phyloP scores from a whole-genome alignment of 2,329 filamentous ascomycete genomes.

The Calonectria montana region DNA sequence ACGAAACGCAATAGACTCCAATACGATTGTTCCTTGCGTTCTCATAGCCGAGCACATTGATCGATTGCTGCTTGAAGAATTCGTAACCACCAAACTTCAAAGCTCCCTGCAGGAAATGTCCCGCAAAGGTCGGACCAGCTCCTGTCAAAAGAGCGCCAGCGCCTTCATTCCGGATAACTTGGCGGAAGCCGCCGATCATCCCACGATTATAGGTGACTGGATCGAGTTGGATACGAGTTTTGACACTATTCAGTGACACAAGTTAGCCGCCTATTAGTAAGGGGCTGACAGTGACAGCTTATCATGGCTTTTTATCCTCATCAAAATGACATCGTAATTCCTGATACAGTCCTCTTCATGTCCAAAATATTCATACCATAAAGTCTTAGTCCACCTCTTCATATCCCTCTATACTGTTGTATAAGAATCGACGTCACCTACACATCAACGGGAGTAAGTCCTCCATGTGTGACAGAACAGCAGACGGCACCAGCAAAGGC shows the following conservation, averaged over 20 bases:
- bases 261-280: not conserved
- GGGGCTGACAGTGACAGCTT: too few species aligned
- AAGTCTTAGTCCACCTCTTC: not conserved
- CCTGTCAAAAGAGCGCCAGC: not conserved
- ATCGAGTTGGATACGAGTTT: not conserved
- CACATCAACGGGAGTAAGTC: not conserved
- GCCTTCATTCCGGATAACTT: not conserved
- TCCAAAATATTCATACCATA: not conserved
- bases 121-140: not conserved
- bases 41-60: not conserved
- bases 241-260: not conserved
- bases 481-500: not conserved
- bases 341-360: not conserved
- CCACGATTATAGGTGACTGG: not conserved
- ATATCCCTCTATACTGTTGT: not conserved
- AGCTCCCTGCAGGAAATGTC: not conserved
- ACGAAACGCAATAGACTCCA: conserved; percentile 80
- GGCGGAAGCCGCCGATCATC: not conserved
- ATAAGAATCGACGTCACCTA: not conserved
- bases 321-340: not conserved
- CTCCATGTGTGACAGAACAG: not conserved
- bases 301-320: not conserved
- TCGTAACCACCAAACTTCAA: not conserved
- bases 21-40: not conserved
- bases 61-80: conserved; percentile 1